Base-by-base conservation (phyloP, 1,284 basidiomycete species). In the Thecaphora thlaspeos region DNA sequence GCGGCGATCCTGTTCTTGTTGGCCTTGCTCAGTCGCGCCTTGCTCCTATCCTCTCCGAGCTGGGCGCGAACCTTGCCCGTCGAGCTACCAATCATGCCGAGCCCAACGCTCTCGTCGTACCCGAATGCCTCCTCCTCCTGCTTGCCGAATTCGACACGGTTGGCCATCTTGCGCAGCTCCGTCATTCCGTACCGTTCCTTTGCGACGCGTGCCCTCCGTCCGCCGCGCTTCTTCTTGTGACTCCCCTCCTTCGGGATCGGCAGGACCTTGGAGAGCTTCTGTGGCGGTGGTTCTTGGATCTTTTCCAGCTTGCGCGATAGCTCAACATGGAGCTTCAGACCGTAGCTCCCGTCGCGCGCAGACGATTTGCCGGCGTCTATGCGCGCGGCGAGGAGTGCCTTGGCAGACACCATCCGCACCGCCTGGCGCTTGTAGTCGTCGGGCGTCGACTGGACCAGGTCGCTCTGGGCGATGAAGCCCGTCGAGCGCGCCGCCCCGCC, bases 121-220 rank as follows among this genome's bases (percentile, higher is more conserved):
- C 91, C 90, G 36, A 91, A 92, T 21, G 92, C 88, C 79, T 99
- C 95, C 73, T 94, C 88, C 78, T 98, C 95, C 2, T 87, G 88
- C 80, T 94, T 88, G 49, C 95, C 95, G 71, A 99, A 98, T 62
- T 84, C 87, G 87, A 98, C 88, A 43, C 95, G 86, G 79, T 99
- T 99, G 80, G 96, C 92, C 69, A 95, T 82, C 81, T 98, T 98
- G 63, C 91, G 87, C 43, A 98, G 81, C 80, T 99, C 95, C 2
- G 95, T 97, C 80, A 92, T 89, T 3, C 92, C 93, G 74, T 94
- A 92, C 5, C 90, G 89, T 80, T 98, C 95, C 77, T 98, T 98
- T 21, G 91, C 88, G 78, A 95, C 95, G 43, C 95, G 86, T 2
- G 94, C 95, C 11, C 91, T 85, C 80, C 91, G 90, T 8, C 95